These are phyloP conservation scores for Candolleomyces aberdarensis DNA, from an alignment of 768 basidiomycete genomes.

Conservation along the genomic window DNA sequence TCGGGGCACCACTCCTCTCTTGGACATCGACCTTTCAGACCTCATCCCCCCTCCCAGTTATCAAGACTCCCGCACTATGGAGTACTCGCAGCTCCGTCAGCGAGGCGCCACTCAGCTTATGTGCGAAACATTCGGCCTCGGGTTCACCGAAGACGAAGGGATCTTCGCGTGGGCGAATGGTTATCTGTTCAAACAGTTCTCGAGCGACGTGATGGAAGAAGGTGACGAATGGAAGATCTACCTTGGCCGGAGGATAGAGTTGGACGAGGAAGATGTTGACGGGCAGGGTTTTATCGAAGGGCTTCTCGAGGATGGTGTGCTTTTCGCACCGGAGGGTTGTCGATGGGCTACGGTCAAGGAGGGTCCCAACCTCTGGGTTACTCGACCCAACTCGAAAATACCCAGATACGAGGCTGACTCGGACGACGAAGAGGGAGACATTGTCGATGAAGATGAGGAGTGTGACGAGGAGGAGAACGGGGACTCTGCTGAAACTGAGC, in stretches of 20 bases:
- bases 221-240: slow-evolving; percentile 38
- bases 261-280: slow-evolving; percentile 34
- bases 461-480: not conserved
- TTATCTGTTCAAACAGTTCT: slow-evolving; percentile 28
- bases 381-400: slow-evolving; percentile 13
- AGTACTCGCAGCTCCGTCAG: slow-evolving; percentile 26
- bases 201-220: slow-evolving; percentile 27
- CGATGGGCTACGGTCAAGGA: slow-evolving; percentile 31
- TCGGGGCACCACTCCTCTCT: slow-evolving; percentile 30
- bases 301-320: slow-evolving; percentile 28
- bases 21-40: slow-evolving; percentile 10
- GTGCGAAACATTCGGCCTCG: slow-evolving; percentile 35
- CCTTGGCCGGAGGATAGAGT: slow-evolving; percentile 31
- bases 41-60: slow-evolving; percentile 3
- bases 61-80: slow-evolving; percentile 11
- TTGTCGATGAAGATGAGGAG: not conserved
- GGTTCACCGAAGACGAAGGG: slow-evolving; percentile 23
- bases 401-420: not conserved
- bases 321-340: slow-evolving; percentile 14
- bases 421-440: not conserved
- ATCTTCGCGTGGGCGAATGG: slow-evolving; percentile 35
- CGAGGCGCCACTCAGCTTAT: slow-evolving; percentile 35
- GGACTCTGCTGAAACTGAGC: too few species aligned
- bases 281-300: slow-evolving; percentile 31
- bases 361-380: slow-evolving; percentile 29